Evolutionary conservation across 345 rosid species (phyloP).

Genomic region (Laguncularia racemosa): DNA sequence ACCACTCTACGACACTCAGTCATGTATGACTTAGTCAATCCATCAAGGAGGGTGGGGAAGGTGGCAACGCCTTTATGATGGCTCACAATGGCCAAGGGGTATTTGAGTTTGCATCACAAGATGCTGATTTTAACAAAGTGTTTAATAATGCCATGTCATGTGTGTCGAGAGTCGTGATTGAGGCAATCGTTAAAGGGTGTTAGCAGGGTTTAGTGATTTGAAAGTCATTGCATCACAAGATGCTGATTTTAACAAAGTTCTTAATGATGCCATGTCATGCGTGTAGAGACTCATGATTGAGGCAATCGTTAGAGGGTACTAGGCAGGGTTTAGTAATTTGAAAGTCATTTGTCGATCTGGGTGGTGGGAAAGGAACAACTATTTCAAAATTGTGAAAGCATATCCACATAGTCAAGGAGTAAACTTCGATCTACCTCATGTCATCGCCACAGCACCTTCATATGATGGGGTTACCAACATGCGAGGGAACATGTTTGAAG

Average conservation of each 20-base stretch:
- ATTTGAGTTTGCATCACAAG: too few species aligned
- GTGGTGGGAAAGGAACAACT: slow-evolving; percentile 14
- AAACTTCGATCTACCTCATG: slow-evolving; percentile 10
- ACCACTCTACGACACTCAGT: too few species aligned
- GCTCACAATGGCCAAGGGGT: too few species aligned
- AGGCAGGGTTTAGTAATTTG: slow-evolving; percentile 8
- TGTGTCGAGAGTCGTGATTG: slow-evolving; percentile 1
- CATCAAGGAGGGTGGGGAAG: too few species aligned
- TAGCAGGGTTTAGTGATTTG: slow-evolving; percentile 7
- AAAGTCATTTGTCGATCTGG: slow-evolving; percentile 14
- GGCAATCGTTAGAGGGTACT: not conserved
- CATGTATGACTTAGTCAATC: too few species aligned
- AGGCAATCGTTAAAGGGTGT: not conserved
- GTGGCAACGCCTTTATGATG: too few species aligned
- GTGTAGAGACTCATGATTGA: slow-evolving; percentile 1
- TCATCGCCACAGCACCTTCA: not conserved
- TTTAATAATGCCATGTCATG: too few species aligned
- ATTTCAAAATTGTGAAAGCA: slow-evolving; percentile 12
- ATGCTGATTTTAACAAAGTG: too few species aligned
- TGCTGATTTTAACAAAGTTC: too few species aligned
- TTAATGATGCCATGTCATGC: too few species aligned
- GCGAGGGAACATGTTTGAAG: not conserved
- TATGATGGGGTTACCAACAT: not conserved
- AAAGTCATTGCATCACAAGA: not conserved
- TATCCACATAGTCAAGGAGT: slow-evolving; percentile 17